Evolutionary conservation across 352 stramenopile genomes (phyloP), one percentile per base, ranked within the genome.

Genomic region (Phytophthora brassicae): DNA sequence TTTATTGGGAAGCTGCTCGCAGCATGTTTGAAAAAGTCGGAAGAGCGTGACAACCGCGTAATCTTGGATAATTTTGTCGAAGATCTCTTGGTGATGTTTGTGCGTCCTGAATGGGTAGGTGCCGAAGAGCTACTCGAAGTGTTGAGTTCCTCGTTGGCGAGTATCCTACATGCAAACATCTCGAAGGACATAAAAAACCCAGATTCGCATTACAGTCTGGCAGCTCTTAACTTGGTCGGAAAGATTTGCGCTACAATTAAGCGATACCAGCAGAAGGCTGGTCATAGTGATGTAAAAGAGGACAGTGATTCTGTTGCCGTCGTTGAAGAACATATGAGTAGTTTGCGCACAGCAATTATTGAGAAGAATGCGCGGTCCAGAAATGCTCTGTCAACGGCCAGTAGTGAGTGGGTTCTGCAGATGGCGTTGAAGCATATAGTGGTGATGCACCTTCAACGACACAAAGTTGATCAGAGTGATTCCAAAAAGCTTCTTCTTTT

Each of bases 41-140:
- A 95, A 54, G 84, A 93, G 26, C 68, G 80, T 29, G 81, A 93
- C 50, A 81, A 88, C 63, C 83, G 86, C 19, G 66, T 88, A 42
- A 66, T 89, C 14, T 65, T 96, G 13, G 88, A 94, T 16, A 88
- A 94, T 36, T 90, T 95, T 53, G 67, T 89, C 23, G 86, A 96
- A 62, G 88, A 96, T 60, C 50, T 96, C 29, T 71, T 96, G 13
- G 67, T 74, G 7, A 89, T 96, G 77, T 89, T 94, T 65, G 67
- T 75, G 16, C 80, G 74, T n/a, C 84, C 86, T 12, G 88, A 96
- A 56, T 95, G 84, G 82, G 19, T 66, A 17, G 86, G 84, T 13
- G 86, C 86, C 0, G 84, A 96, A 63, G 58, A 87, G 19, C 36
- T 96, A n/a, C 51, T 95, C 9, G 81, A 92, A 29, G 68, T 86